These are phyloP conservation scores for Eimeria necatrix DNA, from an alignment of 169 alveolate genomes.

Conservation along the genomic window DNA sequence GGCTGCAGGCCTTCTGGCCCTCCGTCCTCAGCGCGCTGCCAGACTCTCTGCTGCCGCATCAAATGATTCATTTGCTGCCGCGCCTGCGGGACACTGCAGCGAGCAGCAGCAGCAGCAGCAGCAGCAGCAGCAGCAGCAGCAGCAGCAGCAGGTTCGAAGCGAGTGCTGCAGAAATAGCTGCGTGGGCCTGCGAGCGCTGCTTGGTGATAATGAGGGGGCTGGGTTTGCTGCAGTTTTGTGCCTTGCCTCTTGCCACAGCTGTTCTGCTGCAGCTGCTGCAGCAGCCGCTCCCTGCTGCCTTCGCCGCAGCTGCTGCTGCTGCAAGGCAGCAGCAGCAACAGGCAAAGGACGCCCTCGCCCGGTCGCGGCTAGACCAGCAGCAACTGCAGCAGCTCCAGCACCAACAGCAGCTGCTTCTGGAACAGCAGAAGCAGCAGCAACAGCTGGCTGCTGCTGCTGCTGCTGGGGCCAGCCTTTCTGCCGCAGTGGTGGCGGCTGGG, in stretches of 20 bases:
- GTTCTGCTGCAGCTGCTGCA: slow-evolving; percentile 40
- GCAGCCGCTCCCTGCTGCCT: slow-evolving; percentile 31
- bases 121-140: slow-evolving; percentile 31
- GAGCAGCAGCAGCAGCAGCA: neutral
- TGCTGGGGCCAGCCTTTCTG: slow-evolving; percentile 60
- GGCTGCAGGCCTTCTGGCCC: slow-evolving; percentile 29
- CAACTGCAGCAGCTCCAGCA: slow-evolving; percentile 60
- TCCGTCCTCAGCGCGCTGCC: slow-evolving; percentile 66
- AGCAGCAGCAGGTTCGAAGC: slow-evolving; percentile 43
- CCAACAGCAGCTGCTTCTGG: slow-evolving; percentile 30
- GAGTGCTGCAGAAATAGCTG: slow-evolving; percentile 11
- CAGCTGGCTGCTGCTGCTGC: slow-evolving; percentile 70
- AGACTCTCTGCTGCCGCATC: slow-evolving; percentile 42
- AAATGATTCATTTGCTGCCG: slow-evolving; percentile 47
- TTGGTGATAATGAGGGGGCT: slow-evolving; percentile 12
- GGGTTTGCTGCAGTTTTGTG: slow-evolving; percentile 70
- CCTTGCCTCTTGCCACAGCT: slow-evolving; percentile 61
- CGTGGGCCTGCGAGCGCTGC: slow-evolving; percentile 46
- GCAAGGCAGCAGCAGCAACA: slow-evolving; percentile 52
- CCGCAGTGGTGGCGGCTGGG: slow-evolving; percentile 65
- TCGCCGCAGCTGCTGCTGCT: slow-evolving; percentile 68
- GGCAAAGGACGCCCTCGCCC: slow-evolving; percentile 48
- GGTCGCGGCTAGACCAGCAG: slow-evolving; percentile 34
- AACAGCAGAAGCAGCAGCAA: slow-evolving; percentile 51
- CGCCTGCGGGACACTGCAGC: neutral